Base-by-base conservation (phyloP, 345 rosid species). In the Bruguiera sexangula region DNA sequence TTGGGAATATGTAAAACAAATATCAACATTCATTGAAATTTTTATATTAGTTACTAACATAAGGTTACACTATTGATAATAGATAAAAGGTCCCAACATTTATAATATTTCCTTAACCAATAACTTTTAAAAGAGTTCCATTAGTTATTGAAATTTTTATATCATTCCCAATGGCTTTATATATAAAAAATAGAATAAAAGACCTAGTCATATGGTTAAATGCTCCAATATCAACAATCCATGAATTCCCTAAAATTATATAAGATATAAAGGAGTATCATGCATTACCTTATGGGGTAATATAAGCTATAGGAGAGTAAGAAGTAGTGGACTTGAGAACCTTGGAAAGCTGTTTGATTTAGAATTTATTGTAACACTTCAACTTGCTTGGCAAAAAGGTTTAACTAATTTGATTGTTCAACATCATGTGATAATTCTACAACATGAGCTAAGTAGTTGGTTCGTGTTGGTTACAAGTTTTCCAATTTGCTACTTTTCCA, bases 341-440 rank as follows among this genome's bases (percentile, higher is more conserved):
- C 3, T 19, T 29, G 29, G 29, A 21, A 36, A 9, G 4, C 0
- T 9, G 31, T 22, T 9, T 51, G 60, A 6, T 50, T 6, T 2
- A n/a, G 26, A 6, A 53, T 53, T 1, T 7, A 3, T 53, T 30
- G 19, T 15, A 62, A 3, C 18, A 10, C 1, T 11, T 52, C 34
- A 1, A 61, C 2, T 19, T 62, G 68, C 8, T 69, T 39, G 0
- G 3, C 29, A 48, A 0, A 30, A 6, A 26, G 19, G 15, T 22
- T 4, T 7, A 18, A 22, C 4, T 13, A 0, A 9, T 51, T 9
- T 4, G 15, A 7, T 1, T 8, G 0, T 4, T 24, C 0, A 2
- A 1, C 30, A 16, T 43, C 19, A 22, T 9, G 5, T n/a, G 0
- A 21, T 21, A n/a, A 8, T 21, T 21, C 1, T 8, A 0, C 13